These are phyloP conservation scores for Flaveria trinervia DNA, from an alignment of 129 eudicot genomes.

Conservation along the genomic window DNA sequence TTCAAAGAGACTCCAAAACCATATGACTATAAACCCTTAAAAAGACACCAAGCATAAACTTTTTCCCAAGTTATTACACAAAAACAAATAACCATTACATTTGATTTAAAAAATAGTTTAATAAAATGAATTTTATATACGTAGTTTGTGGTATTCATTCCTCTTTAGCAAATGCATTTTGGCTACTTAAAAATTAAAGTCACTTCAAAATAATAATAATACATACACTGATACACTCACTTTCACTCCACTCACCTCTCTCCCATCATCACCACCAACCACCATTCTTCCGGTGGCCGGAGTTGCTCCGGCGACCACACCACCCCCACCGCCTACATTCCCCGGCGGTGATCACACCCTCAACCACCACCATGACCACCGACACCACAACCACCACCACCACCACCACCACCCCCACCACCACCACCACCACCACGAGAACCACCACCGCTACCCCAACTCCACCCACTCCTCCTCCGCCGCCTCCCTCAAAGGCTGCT, in stretches of 20 bases:
- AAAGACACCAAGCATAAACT: too few species aligned
- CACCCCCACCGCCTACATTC: constrained; percentile 13
- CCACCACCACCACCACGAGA: constrained; percentile 19
- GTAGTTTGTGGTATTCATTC: too few species aligned
- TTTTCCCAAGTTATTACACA: too few species aligned
- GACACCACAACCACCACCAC: constrained; percentile 28
- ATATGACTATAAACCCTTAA: too few species aligned
- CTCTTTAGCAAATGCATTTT: too few species aligned
- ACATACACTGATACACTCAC: not conserved
- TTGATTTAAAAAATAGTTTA: too few species aligned
- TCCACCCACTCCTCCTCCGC: constrained; percentile 52
- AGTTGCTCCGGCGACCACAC: not conserved
- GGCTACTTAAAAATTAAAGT: not conserved
- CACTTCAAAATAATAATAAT: not conserved
- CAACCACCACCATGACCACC: constrained; percentile 24
- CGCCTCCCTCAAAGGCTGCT: constrained; percentile 89
- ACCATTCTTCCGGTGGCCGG: too few species aligned
- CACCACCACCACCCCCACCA: constrained; percentile 17
- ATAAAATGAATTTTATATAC: too few species aligned
- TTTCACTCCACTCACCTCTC: constrained; percentile 20
- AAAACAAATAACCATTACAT: too few species aligned
- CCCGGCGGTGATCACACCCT: constrained; percentile 8
- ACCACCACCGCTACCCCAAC: constrained; percentile 48
- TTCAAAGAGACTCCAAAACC: too few species aligned
- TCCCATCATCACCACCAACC: not conserved